Conservation (phyloP, 2,329 filamentous ascomycete species). For the Coniochaeta hoffmannii region DNA sequence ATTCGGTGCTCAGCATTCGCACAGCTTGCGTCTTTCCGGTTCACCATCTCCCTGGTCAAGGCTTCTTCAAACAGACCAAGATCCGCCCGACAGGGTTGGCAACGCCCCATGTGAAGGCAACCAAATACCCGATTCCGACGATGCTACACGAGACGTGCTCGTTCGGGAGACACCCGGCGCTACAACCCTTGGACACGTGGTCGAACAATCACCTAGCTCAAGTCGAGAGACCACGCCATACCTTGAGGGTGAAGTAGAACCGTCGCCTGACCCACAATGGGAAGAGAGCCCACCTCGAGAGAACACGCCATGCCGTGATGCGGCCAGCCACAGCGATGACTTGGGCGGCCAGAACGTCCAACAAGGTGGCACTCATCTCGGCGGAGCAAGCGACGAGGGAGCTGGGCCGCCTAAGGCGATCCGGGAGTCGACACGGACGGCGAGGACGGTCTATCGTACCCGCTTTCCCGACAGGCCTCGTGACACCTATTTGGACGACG, state of each 20-base stretch:
- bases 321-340: neutral
- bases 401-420: neutral
- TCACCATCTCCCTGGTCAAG: neutral
- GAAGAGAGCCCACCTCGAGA: neutral
- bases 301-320: neutral
- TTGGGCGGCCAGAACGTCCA: neutral
- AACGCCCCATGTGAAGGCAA: neutral
- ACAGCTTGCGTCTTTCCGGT: neutral
- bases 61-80: too few species aligned
- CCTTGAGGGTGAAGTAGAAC: neutral
- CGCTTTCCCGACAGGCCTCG: too few species aligned
- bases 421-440: too few species aligned
- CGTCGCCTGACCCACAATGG: neutral
- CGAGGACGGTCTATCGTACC: too few species aligned
- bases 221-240: neutral
- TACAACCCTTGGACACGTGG: neutral
- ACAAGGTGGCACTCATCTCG: neutral
- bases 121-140: neutral
- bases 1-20: neutral
- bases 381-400: neutral
- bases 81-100: too few species aligned
- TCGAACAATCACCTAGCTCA: neutral
- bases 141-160: neutral
- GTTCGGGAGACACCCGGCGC: neutral
- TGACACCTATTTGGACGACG: too few species aligned